phyloP scores from a whole-genome alignment of 805 yeast genomes.

The Ogataea saltuana region DNA sequence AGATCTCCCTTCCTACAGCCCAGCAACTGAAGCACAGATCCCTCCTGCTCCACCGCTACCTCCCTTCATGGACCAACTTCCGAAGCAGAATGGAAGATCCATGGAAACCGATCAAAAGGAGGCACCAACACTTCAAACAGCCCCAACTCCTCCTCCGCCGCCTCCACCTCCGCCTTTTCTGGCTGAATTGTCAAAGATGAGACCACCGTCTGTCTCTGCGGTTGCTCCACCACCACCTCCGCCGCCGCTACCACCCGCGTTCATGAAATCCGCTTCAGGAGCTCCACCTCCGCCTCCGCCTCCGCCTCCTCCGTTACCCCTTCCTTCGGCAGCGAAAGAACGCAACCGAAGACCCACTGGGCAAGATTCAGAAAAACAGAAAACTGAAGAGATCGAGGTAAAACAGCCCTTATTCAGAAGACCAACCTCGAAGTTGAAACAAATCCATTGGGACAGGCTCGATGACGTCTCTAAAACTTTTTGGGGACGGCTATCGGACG shows the following conservation, averaged over 20 bases:
- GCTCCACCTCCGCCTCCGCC: conserved; percentile 25
- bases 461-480: conserved; percentile 59
- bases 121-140: too few relatives aligned
- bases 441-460: conserved; percentile 80
- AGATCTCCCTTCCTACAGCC: background rate
- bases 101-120: too few relatives aligned
- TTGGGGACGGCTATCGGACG: conserved; percentile 56
- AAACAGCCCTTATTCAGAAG: conserved; percentile 13
- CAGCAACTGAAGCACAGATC: background rate
- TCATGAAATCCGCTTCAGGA: conserved; percentile 22
- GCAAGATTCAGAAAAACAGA: background rate
- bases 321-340: conserved; percentile 9
- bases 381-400: background rate
- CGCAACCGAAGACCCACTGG: background rate
- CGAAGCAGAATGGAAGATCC: background rate
- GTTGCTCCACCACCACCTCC: conserved; percentile 26
- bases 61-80: conserved; percentile 34
- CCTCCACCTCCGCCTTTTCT: conserved; percentile 36
- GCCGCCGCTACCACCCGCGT: conserved; percentile 22
- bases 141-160: conserved; percentile 18
- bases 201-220: conserved; percentile 17
- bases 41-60: conserved; percentile 30
- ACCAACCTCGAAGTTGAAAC: conserved; percentile 55
- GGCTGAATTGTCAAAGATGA: conserved; percentile 1
- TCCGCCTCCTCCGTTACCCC: conserved; percentile 23